These are phyloP conservation scores for Pseudogymnoascus sp. DNA, from an alignment of 2,329 filamentous ascomycete genomes.

Conservation along the genomic window DNA sequence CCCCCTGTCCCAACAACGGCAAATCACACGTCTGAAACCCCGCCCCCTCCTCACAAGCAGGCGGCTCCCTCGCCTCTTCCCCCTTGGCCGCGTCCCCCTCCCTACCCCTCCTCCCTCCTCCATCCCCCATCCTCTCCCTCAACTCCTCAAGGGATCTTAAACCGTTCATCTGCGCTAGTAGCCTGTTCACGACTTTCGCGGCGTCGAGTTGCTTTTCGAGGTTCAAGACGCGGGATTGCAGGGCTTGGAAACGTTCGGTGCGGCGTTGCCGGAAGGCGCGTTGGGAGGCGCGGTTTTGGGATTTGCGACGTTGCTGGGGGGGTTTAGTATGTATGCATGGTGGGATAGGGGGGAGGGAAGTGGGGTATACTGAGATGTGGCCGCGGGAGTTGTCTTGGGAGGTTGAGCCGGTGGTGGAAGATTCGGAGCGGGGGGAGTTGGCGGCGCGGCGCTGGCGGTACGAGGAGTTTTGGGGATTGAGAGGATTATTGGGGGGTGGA, in stretches of 20 bases:
- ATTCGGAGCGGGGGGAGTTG: background rate
- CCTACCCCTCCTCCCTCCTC: background rate
- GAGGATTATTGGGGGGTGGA: background rate
- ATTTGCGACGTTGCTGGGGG: background rate
- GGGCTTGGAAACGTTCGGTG: background rate
- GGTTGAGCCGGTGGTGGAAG: background rate
- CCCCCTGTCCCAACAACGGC: background rate
- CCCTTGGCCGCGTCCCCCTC: background rate
- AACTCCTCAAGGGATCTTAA: background rate
- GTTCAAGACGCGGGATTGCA: background rate
- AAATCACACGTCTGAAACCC: background rate
- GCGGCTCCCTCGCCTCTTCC: background rate
- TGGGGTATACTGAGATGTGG: background rate
- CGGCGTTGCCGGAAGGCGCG: background rate
- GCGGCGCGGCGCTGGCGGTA: background rate
- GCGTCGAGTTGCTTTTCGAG: background rate
- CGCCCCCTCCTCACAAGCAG: background rate
- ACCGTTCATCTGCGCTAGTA: background rate
- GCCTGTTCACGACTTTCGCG: background rate
- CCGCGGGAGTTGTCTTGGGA: background rate
- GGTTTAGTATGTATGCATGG: background rate
- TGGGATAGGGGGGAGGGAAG: background rate
- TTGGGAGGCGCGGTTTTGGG: constrained; percentile 1
- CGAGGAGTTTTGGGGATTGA: background rate
- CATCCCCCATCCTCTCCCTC: background rate